These are phyloP conservation scores for Xylaria polymorpha DNA, from an alignment of 2,329 filamentous ascomycete species.

Conservation along the genomic window DNA sequence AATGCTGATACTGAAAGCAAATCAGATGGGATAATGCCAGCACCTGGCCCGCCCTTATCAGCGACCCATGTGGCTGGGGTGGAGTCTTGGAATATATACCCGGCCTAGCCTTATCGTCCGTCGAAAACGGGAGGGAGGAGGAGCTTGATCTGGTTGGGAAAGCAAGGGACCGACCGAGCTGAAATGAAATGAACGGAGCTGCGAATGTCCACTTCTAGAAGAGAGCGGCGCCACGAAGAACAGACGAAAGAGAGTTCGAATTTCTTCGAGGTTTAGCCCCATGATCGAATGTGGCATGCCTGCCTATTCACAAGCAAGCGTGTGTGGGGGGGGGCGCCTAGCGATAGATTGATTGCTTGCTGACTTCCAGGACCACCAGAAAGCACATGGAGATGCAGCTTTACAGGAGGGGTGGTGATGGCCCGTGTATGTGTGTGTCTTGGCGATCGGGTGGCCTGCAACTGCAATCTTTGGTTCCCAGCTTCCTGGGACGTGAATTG, in stretches of 20 bases:
- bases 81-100: constrained; percentile 15
- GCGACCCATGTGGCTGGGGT: constrained; percentile 15
- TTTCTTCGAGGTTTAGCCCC: not conserved
- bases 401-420: not conserved
- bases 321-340: too few relatives aligned
- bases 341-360: not conserved
- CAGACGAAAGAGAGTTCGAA: not conserved
- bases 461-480: constrained; percentile 20
- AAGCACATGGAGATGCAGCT: not conserved
- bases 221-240: not conserved
- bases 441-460: constrained; percentile 29
- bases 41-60: constrained; percentile 41
- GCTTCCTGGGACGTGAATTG: constrained; percentile 8
- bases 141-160: constrained; percentile 6
- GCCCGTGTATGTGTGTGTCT: constrained; percentile 8
- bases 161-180: constrained; percentile 16
- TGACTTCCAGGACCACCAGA: not conserved
- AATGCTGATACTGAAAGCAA: constrained; percentile 32
- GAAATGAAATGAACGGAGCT: constrained; percentile 12
- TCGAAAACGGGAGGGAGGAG: constrained; percentile 17
- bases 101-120: constrained; percentile 35
- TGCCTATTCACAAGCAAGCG: too few relatives aligned
- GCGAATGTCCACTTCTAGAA: constrained; percentile 6
- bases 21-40: constrained; percentile 45
- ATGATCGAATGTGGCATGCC: not conserved